Evolutionary conservation across 805 yeast species (phyloP), one percentile per base, ranked within the genome.

Genomic region (Nakazawaea anatomiae): DNA sequence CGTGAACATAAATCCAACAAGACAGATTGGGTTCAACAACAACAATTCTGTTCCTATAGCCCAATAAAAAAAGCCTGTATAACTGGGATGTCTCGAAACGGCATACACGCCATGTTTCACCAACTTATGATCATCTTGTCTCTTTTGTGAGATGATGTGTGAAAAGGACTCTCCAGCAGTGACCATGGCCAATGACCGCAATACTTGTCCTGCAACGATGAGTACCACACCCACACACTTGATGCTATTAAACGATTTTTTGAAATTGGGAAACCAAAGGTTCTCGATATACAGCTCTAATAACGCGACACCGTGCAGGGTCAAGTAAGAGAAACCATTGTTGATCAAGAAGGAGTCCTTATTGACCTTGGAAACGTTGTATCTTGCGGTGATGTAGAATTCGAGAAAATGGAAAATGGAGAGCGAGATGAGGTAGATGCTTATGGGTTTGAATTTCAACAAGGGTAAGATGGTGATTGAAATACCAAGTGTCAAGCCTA

Each of bases 21-120:
- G 59, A 1, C 89, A 74, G 0, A 89, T 44, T 6, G 87, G 82
- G 66, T 90, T 94, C 43, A 80, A 67, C 52, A 92, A 66, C 53
- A 85, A 56, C 44, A 94, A 28, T 63, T 92, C 96, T 1, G 89
- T 74, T 0, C 97, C 97, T 4, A 91, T 57, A 11, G 95, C 92
- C 97, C 98, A 94, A 80, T 89, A 82, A 61, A 82, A 91, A 64
- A 87, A 94, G 0, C 97, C 99, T 40, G 82, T 76, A 66, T 94
- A 94, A 45, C 95, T 84, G 6, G 99, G 99, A 64, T 94, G 99
- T 54, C 99, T 74, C 12, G 79, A 68, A 29, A 67, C 55, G 1
- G 72, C 52, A 65, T 92, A 94, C 3, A 92, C 69, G 0, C 97
- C 98, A 9, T 66, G 57, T 0, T 89, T 88, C 10, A 94, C 84